Percentiles rank a stretch among this genome's conserved stretches.
These are phyloP conservation scores for Botrytis sinoallii DNA, from an alignment of 2,329 filamentous ascomycete species.

Conservation along the genomic window DNA sequence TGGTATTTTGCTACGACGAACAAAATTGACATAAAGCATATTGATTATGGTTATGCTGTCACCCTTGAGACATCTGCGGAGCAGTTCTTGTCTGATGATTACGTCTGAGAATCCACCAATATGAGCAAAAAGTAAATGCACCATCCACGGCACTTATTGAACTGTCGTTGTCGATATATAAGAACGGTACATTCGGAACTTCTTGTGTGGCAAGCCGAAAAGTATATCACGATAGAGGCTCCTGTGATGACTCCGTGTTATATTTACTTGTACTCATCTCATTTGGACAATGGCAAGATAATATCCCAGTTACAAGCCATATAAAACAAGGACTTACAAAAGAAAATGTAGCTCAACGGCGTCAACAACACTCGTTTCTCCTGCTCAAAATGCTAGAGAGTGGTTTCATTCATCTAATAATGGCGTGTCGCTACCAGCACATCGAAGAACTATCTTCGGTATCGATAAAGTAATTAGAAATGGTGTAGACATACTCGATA, in stretches of 20 bases:
- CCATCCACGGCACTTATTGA: background rate
- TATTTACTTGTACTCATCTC: background rate
- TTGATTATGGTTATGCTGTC: background rate
- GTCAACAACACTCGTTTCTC: background rate
- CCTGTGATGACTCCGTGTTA: background rate
- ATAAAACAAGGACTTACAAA: background rate
- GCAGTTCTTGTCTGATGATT: background rate
- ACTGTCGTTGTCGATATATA: background rate
- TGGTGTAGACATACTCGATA: background rate
- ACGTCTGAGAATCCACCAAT: background rate
- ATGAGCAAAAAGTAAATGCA: background rate
- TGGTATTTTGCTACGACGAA: background rate
- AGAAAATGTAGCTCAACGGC: background rate
- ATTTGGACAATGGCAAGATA: background rate
- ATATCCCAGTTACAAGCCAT: background rate
- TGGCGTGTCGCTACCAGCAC: background rate
- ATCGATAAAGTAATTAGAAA: too few relatives aligned
- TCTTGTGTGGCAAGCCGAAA: background rate
- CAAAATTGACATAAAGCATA: background rate
- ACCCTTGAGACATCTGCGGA: background rate
- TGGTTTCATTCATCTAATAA: background rate
- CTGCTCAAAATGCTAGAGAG: background rate
- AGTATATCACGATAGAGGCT: background rate
- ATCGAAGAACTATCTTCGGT: background rate
- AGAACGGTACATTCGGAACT: background rate